These are phyloP conservation scores for Panicum hallii DNA, from an alignment of 202 grass and related monocot species.

Conservation along the genomic window DNA sequence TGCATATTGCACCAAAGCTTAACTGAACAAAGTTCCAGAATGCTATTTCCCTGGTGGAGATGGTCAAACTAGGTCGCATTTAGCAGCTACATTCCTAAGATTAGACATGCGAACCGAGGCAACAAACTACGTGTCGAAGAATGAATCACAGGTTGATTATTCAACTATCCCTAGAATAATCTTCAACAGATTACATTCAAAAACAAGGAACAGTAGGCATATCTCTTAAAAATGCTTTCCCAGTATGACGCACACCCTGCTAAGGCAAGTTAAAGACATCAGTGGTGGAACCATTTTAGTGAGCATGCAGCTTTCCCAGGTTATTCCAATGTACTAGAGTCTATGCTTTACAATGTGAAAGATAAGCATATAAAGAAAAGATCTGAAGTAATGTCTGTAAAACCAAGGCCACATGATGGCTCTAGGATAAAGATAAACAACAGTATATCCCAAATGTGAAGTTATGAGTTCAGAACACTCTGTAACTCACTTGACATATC, in stretches of 20 bases:
- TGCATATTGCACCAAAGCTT: background rate
- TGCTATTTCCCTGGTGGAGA: background rate
- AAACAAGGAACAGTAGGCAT: background rate
- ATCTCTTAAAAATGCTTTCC: background rate
- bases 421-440: background rate
- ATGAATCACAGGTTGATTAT: background rate
- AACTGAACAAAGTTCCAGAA: background rate
- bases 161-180: background rate
- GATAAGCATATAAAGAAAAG: slow-evolving; percentile 2
- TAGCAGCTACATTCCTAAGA: background rate
- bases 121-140: background rate
- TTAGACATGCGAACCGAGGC: background rate
- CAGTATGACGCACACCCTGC: background rate
- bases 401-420: background rate
- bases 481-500: background rate
- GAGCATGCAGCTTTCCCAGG: background rate
- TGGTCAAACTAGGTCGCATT: background rate
- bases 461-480: background rate
- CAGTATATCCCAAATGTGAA: background rate
- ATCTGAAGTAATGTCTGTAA: background rate
- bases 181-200: background rate
- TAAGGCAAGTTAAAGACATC: background rate
- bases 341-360: background rate
- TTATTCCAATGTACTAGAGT: background rate
- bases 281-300: background rate